Percentiles rank a stretch among this genome's conserved stretches.
These are phyloP conservation scores for Candida maesae DNA, from an alignment of 805 yeast genomes.

Conservation along the genomic window DNA sequence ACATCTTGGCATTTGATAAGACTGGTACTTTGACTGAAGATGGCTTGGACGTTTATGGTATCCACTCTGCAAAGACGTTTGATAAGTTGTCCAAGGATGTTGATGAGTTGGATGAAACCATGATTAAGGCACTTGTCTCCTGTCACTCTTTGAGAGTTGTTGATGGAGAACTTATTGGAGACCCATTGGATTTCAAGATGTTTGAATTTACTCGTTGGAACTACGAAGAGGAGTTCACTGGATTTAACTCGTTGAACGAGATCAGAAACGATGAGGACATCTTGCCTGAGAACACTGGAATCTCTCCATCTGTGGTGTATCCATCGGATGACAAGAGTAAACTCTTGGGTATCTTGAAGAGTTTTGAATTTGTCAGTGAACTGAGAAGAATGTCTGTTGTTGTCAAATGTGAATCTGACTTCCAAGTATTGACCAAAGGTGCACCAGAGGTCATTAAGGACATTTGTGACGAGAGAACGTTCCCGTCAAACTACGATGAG, in stretches of 20 bases:
- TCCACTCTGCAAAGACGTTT: slow-evolving; percentile 38
- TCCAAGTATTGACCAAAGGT: slow-evolving; percentile 75
- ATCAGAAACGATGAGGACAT: slow-evolving; percentile 35
- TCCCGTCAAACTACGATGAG: slow-evolving; percentile 75
- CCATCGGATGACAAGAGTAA: slow-evolving; percentile 38
- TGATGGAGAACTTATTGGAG: slow-evolving; percentile 82
- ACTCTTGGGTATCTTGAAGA: slow-evolving; percentile 44
- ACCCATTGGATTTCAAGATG: slow-evolving; percentile 92
- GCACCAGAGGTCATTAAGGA: slow-evolving; percentile 93
- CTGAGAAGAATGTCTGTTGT: slow-evolving; percentile 90
- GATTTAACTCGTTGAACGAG: slow-evolving; percentile 35
- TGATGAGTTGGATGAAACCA: slow-evolving; percentile 27
- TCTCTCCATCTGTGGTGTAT: slow-evolving; percentile 48
- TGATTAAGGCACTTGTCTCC: slow-evolving; percentile 42
- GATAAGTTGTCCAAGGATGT: slow-evolving; percentile 26
- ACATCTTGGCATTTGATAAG: slow-evolving; percentile 88
- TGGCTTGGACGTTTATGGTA: slow-evolving; percentile 82
- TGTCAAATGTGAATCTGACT: slow-evolving; percentile 44
- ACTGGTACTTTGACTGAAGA: slow-evolving; percentile 98
- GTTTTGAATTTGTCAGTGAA: slow-evolving; percentile 80
- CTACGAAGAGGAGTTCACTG: slow-evolving; percentile 60
- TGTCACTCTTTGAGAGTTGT: slow-evolving; percentile 86
- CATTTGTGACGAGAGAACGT: slow-evolving; percentile 64
- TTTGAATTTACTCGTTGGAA: slow-evolving; percentile 84
- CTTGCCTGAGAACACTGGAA: slow-evolving; percentile 39